Percentiles rank a stretch among this genome's conserved stretches.
Conservation (phyloP, 2,329 filamentous ascomycete species). For the Hypocrella siamensis region DNA sequence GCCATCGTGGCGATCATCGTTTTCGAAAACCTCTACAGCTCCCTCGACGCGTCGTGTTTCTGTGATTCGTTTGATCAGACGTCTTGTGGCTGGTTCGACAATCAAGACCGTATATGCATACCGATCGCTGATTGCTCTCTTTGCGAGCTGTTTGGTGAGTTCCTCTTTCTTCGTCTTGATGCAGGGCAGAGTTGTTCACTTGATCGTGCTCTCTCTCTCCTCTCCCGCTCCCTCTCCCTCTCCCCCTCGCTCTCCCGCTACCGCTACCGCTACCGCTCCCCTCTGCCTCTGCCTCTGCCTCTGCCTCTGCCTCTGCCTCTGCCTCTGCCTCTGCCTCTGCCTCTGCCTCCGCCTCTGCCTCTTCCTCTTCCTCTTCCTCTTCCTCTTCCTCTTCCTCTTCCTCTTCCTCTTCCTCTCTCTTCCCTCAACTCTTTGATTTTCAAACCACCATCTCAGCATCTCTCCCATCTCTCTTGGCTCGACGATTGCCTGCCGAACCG, state of each 20-base stretch:
- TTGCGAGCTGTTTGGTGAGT: slow-evolving; percentile 15
- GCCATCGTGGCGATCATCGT: slow-evolving; percentile 4
- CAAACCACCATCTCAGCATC: slow-evolving; percentile 3
- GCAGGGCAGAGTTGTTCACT: no score
- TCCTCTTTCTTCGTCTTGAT: slow-evolving; percentile 5
- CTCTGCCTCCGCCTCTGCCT: slow-evolving; percentile 1
- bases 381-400: slow-evolving; percentile 2
- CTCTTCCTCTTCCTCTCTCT: slow-evolving; percentile 1
- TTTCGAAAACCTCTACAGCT: slow-evolving; percentile 5
- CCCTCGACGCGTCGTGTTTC: slow-evolving; percentile 3
- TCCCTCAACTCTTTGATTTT: slow-evolving; percentile 1
- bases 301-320: slow-evolving; percentile 1
- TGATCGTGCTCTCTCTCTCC: slow-evolving; percentile 3
- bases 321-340: slow-evolving; percentile 1
- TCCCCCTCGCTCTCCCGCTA: no score
- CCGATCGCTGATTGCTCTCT: slow-evolving; percentile 17
- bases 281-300: slow-evolving; percentile 1
- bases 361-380: no score
- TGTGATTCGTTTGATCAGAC: slow-evolving; percentile 1
- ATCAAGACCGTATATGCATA: slow-evolving; percentile 22
- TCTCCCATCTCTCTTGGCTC: slow-evolving; percentile 2
- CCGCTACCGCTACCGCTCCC: slow-evolving; percentile 2
- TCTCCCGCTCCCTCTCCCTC: slow-evolving; percentile 1
- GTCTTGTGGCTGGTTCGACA: slow-evolving; percentile 9
- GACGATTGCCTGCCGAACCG: slow-evolving; percentile 4